Percentiles rank a stretch among this genome's conserved stretches.
Conservation (phyloP, 805 yeast species). For the Candida boidinii region DNA sequence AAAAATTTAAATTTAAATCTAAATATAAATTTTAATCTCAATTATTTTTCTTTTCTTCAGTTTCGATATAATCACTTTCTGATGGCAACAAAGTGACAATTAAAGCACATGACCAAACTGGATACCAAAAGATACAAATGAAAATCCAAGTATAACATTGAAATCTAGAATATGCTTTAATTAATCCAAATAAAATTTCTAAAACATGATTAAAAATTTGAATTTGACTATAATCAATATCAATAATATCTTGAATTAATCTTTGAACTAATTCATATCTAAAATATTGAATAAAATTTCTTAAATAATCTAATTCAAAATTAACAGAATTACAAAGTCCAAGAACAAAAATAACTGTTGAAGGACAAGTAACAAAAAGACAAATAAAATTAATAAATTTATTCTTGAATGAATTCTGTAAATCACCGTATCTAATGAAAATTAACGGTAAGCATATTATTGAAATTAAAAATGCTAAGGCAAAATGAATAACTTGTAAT, state of each 20-base stretch:
- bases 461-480: constrained; percentile 69
- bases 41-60: constrained; percentile 7
- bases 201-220: not conserved
- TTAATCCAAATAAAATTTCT: constrained; percentile 34
- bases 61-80: constrained; percentile 4
- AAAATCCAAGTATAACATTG: constrained; percentile 86
- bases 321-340: constrained; percentile 16
- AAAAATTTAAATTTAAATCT: not conserved
- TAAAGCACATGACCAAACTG: constrained; percentile 54
- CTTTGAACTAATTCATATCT: constrained; percentile 7
- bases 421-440: constrained; percentile 35
- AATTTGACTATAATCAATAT: constrained; percentile 8
- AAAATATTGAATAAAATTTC: constrained; percentile 24
- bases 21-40: not conserved
- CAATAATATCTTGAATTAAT: constrained; percentile 10
- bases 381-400: constrained; percentile 15
- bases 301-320: constrained; percentile 19
- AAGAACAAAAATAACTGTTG: constrained; percentile 16
- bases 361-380: constrained; percentile 24
- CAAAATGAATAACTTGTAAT: constrained; percentile 72
- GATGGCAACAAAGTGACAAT: constrained; percentile 13
- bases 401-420: not conserved
- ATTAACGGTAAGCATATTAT: constrained; percentile 69
- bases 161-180: constrained; percentile 57
- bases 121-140: constrained; percentile 69